These are phyloP conservation scores for Lycium barbarum DNA, from an alignment of 257 asterid species.

Conservation along the genomic window DNA sequence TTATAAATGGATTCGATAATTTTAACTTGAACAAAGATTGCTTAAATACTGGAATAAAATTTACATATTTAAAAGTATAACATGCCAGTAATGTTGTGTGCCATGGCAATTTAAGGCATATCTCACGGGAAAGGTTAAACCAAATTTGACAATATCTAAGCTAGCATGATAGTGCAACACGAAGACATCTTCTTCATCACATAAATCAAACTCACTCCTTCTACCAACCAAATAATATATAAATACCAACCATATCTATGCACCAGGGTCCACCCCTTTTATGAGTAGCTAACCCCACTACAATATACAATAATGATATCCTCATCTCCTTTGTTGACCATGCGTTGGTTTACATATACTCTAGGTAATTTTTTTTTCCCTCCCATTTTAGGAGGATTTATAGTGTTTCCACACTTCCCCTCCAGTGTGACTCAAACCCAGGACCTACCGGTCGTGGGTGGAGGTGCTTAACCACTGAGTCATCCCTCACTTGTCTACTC, in stretches of 20 bases:
- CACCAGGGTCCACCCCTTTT: background rate
- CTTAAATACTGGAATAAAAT: background rate
- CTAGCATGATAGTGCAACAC: background rate
- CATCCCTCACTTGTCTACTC: too few species aligned
- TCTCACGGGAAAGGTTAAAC: background rate
- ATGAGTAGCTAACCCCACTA: background rate
- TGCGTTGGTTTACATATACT: background rate
- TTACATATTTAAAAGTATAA: background rate
- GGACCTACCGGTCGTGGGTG: too few species aligned
- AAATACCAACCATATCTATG: background rate
- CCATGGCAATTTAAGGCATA: background rate
- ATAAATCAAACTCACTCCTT: background rate
- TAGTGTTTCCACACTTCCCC: too few species aligned
- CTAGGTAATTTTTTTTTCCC: too few species aligned
- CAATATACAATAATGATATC: background rate
- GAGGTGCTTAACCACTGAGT: too few species aligned
- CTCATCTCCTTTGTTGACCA: background rate
- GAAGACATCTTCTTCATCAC: background rate
- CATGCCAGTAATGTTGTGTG: background rate
- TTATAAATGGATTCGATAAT: background rate
- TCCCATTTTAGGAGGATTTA: too few species aligned
- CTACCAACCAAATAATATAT: background rate
- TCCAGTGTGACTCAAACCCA: too few species aligned
- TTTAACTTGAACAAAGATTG: background rate
- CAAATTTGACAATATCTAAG: background rate